Percentiles rank a stretch among this genome's conserved stretches.
Evolutionary conservation across 148 eudicot species (phyloP).

Genomic region (Limonium bicolor): DNA sequence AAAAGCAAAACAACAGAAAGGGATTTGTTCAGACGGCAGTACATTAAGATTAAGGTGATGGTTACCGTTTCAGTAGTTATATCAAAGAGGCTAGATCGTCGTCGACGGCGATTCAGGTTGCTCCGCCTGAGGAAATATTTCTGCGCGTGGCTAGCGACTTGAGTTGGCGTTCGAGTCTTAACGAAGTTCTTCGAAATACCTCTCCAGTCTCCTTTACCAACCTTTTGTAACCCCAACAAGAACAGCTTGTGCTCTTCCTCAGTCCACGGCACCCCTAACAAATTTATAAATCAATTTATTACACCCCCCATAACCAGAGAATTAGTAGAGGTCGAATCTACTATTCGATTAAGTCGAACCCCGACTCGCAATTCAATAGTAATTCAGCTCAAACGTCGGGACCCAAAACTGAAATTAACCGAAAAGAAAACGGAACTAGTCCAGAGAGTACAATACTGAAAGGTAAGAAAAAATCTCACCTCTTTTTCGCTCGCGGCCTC

Average conservation of each 20-base stretch:
- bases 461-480: constrained; percentile 16
- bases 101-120: constrained; percentile 54
- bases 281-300: not conserved
- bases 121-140: constrained; percentile 67
- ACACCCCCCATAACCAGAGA: not conserved
- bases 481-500: constrained; percentile 60
- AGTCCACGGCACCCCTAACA: constrained; percentile 66
- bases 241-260: constrained; percentile 68
- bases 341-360: not conserved
- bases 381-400: not conserved
- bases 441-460: not conserved
- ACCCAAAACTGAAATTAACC: not conserved
- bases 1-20: not conserved
- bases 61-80: constrained; percentile 66
- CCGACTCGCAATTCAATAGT: not conserved
- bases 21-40: too few relatives aligned
- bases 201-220: constrained; percentile 91
- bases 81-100: constrained; percentile 78
- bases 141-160: constrained; percentile 92
- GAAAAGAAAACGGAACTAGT: not conserved
- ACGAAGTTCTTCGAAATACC: constrained; percentile 71
- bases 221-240: constrained; percentile 47
- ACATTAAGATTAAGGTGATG: not conserved
- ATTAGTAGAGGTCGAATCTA: not conserved
- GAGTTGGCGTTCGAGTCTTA: constrained; percentile 82